phyloP scores from a whole-genome alignment of 306 rosid species.

The Prunus campanulata region DNA sequence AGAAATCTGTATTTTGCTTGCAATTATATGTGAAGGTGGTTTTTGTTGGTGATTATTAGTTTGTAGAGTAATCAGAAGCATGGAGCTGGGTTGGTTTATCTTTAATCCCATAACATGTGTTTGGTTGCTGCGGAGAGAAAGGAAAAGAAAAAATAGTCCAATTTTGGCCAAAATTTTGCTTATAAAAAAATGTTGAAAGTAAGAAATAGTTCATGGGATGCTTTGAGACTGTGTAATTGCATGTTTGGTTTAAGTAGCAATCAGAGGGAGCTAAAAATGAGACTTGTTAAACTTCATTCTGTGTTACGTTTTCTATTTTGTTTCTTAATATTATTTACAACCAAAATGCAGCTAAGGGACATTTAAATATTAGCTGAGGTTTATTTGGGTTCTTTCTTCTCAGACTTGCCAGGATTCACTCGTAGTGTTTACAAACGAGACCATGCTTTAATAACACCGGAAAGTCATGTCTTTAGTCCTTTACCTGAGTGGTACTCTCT shows the following conservation, averaged over 20 bases:
- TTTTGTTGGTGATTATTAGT: slow-evolving; percentile 3
- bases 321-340: not conserved
- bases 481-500: slow-evolving; percentile 74
- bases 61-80: not conserved
- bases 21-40: not conserved
- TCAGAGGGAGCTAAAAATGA: not conserved
- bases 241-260: not conserved
- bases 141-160: no score
- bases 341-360: not conserved
- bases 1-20: not conserved
- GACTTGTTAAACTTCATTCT: not conserved
- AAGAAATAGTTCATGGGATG: not conserved
- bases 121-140: not conserved
- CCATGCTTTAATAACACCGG: slow-evolving; percentile 86
- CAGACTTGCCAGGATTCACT: slow-evolving; percentile 95
- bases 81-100: not conserved
- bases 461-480: slow-evolving; percentile 89
- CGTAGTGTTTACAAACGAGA: slow-evolving; percentile 83
- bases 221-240: not conserved
- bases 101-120: not conserved
- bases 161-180: not conserved
- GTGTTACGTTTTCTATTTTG: not conserved
- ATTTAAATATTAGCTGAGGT: slow-evolving; percentile 15
- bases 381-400: slow-evolving; percentile 28
- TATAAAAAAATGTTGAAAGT: not conserved